Evolutionary conservation across 192 early-diverging fungal genomes (phyloP).

Genomic region (Coemansia guatemalensis): DNA sequence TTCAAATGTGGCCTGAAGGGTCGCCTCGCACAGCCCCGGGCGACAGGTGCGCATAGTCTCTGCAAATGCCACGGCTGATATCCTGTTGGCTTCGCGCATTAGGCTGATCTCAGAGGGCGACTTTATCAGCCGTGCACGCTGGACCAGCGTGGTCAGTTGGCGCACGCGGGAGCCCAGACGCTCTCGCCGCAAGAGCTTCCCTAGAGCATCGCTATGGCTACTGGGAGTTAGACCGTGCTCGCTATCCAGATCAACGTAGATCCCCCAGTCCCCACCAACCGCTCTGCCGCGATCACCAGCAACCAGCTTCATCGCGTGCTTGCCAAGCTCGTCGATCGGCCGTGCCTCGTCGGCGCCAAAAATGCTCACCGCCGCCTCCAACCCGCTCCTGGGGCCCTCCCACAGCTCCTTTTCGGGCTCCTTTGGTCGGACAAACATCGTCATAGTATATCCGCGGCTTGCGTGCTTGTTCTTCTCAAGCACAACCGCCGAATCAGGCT

Average conservation of each 20-base stretch:
- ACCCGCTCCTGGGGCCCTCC: conserved; percentile 88
- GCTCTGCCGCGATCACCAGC: conserved; percentile 4
- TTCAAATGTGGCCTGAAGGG: conserved; percentile 76
- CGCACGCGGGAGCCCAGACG: conserved; percentile 26
- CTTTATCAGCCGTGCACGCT: conserved; percentile 78
- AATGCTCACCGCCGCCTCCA: conserved; percentile 68
- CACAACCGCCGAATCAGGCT: conserved; percentile 79
- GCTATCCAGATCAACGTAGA: conserved; percentile 32
- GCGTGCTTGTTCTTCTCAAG: conserved; percentile 56
- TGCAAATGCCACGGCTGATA: conserved; percentile 79
- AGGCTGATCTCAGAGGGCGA: conserved; percentile 71
- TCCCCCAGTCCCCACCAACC: conserved; percentile 5
- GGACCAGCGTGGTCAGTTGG: conserved; percentile 64
- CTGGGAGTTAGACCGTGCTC: conserved; percentile 31
- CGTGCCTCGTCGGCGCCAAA: conserved; percentile 82
- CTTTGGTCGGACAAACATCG: conserved; percentile 83
- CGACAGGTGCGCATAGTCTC: conserved; percentile 75
- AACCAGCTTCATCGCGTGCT: conserved; percentile 17
- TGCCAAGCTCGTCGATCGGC: conserved; percentile 27
- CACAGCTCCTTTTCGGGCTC: conserved; percentile 77
- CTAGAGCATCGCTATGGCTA: conserved; percentile 20
- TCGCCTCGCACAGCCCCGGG: conserved; percentile 69
- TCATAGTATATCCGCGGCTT: conserved; percentile 72
- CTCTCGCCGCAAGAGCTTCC: conserved; percentile 17
- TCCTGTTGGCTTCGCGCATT: conserved; percentile 73